A percentile compares a stretch with the other conserved stretches of the same genome.
phyloP scores from a whole-genome alignment of 140 eudicot species.

The Ambrosia hybrid region DNA sequence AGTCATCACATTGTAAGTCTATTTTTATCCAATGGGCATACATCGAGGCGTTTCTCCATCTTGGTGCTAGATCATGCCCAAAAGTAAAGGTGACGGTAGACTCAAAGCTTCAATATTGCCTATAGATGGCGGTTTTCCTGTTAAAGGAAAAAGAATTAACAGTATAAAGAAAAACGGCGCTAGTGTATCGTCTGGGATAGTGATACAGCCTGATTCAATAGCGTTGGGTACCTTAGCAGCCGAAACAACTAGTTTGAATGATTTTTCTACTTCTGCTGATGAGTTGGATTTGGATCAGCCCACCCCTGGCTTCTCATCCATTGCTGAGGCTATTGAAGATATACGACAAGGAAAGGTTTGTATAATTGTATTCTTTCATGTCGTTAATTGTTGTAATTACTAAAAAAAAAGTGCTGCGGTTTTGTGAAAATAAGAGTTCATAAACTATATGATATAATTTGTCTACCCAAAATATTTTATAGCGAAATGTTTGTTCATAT shows the following conservation, averaged over 20 bases:
- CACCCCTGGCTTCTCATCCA: constrained; percentile 69
- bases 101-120: constrained; percentile 36
- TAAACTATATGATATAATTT: too few species aligned
- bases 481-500: background rate
- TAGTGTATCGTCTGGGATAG: constrained; percentile 50
- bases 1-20: constrained; percentile 42
- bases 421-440: too few species aligned
- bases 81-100: constrained; percentile 28
- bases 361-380: constrained; percentile 10
- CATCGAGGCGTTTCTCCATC: constrained; percentile 27
- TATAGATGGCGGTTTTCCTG: constrained; percentile 30
- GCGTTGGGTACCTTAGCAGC: constrained; percentile 28
- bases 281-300: constrained; percentile 76
- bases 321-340: constrained; percentile 80
- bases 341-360: constrained; percentile 83
- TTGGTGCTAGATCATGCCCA: constrained; percentile 21
- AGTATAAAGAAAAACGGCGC: constrained; percentile 34
- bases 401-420: too few species aligned
- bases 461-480: too few species aligned
- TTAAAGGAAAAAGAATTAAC: constrained; percentile 31
- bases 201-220: constrained; percentile 54
- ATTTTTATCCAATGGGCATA: constrained; percentile 29
- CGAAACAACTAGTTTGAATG: constrained; percentile 51
- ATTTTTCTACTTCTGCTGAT: constrained; percentile 44
- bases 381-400: background rate